A percentile compares a stretch with the other conserved stretches of the same genome.
Conservation (phyloP, 768 basidiomycete genomes). For the Trametes elegans region DNA sequence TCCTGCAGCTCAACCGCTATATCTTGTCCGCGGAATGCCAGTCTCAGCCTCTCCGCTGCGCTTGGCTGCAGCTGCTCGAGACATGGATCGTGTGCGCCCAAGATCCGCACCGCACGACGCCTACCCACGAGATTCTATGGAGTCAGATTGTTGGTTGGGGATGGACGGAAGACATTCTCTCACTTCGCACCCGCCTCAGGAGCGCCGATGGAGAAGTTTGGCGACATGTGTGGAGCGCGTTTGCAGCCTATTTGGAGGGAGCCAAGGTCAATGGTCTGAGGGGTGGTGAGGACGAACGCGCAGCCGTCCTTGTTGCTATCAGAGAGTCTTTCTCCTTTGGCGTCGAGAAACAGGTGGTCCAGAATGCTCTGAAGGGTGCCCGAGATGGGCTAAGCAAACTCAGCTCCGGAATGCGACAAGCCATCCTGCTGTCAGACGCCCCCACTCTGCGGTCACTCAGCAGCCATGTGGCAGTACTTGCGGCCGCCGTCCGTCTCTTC, state of each 20-base stretch:
- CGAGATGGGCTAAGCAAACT: conserved; percentile 18
- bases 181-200: conserved; percentile 35
- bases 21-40: conserved; percentile 38
- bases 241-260: conserved; percentile 77
- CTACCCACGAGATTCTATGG: conserved; percentile 87
- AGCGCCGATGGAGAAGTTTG: conserved; percentile 31
- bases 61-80: conserved; percentile 61
- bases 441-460: conserved; percentile 32
- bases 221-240: conserved; percentile 46
- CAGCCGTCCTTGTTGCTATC: conserved; percentile 32
- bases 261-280: conserved; percentile 65
- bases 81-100: conserved; percentile 80
- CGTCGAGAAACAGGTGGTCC: conserved; percentile 27
- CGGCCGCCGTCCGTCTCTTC: conserved; percentile 60
- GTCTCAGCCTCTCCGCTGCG: conserved; percentile 35
- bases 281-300: conserved; percentile 64
- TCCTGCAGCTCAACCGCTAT: conserved; percentile 50
- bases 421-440: conserved; percentile 5
- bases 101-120: conserved; percentile 89
- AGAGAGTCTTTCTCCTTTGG: conserved; percentile 40
- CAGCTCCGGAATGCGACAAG: conserved; percentile 9
- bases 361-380: conserved; percentile 21
- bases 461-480: conserved; percentile 37
- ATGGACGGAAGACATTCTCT: conserved; percentile 63
- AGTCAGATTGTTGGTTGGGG: conserved; percentile 78